Evolutionary conservation across 352 stramenopile species (phyloP), one percentile per base, ranked within the genome.

Genomic region (Globisporangium carolinianum): DNA sequence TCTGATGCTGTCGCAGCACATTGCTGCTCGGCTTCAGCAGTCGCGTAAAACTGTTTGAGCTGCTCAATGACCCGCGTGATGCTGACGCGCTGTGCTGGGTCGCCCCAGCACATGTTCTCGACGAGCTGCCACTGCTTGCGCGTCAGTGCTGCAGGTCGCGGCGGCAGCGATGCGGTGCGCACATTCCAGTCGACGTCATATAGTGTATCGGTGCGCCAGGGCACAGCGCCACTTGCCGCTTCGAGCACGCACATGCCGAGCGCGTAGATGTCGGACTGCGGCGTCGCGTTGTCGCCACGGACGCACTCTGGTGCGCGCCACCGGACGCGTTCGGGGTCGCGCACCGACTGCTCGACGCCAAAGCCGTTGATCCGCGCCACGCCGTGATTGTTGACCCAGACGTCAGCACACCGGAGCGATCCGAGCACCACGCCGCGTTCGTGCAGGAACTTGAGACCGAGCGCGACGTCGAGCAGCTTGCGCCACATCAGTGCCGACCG

Each of bases 321-420:
- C 8, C 55, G 46, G 10, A 67, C 57, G 15, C 50, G 43, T 9
- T 62, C 67, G 4, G 47, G 36, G 0, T 38, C 5, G 6, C 37
- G 1, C n/a, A 43, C 11, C 37, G 50, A 18, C 35, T 63, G 14
- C 51, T 62, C 63, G 2, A 76, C 47, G 5, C 56, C 64, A 53
- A 76, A 78, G 47, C 72, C 72, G 3, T 66, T 59, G 4, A 81
- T 45, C n/a, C 60, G 73, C 1, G 66, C 63, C 6, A 60, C 24
- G 8, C 69, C 53, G 14, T 72, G 50, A 5, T 18, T 39, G 12
- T 52, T 58, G 12, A 84, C 53, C 11, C 81, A 66, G 15, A 86
- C 56, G 14, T 81, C 66, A 14, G 67, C 69, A 37, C 90, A 95
- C 67, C 97, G 98, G 54, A 77, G 55, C 14, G 75, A 50, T 2